Evolutionary conservation across 2,329 filamentous ascomycete genomes (phyloP).

Genomic region (Penicillium hesseltinei): DNA sequence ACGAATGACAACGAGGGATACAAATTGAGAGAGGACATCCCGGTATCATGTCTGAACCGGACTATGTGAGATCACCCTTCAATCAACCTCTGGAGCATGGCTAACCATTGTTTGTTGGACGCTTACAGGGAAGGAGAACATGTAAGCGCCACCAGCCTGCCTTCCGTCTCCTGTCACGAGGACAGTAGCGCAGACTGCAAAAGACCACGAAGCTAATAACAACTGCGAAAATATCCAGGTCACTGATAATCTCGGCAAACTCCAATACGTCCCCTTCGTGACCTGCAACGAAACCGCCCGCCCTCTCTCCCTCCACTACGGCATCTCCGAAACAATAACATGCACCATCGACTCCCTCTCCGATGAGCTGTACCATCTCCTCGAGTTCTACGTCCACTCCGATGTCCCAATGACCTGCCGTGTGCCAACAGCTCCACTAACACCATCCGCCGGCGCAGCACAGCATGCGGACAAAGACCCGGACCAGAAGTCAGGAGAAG

Average conservation of each 20-base stretch:
- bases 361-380: constrained; percentile 55
- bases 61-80: constrained; percentile 60
- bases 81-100: background rate
- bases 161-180: constrained; percentile 10
- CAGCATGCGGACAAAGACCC: constrained; percentile 33
- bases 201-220: background rate
- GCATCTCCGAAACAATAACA: constrained; percentile 62
- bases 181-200: background rate
- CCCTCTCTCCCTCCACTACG: constrained; percentile 83
- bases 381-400: constrained; percentile 93
- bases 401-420: constrained; percentile 92
- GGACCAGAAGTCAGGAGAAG: constrained; percentile 47
- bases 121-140: constrained; percentile 24
- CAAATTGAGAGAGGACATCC: constrained; percentile 60
- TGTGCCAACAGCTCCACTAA: constrained; percentile 71
- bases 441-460: constrained; percentile 21
- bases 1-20: constrained; percentile 32
- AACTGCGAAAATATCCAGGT: constrained; percentile 48
- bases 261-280: constrained; percentile 90
- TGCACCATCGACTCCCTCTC: constrained; percentile 53
- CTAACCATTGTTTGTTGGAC: constrained; percentile 7
- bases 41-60: constrained; percentile 71
- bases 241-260: constrained; percentile 73
- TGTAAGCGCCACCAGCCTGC: constrained; percentile 17
- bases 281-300: constrained; percentile 82